Conservation (phyloP, 225 moss, liverwort and hornwort species). For the Pleurozium schreberi region DNA sequence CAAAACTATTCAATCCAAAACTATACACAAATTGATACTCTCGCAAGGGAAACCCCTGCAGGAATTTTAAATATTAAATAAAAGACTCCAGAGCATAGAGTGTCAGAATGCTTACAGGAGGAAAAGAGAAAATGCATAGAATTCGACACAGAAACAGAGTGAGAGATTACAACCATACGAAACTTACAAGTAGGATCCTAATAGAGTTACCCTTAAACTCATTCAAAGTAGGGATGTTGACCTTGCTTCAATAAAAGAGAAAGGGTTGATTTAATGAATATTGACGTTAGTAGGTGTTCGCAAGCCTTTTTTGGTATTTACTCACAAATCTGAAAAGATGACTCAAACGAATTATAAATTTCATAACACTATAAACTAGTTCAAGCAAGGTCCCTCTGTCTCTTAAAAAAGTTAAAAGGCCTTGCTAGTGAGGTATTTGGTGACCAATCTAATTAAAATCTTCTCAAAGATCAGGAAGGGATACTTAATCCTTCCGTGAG, state of each 20-base stretch:
- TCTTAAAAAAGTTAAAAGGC: neutral
- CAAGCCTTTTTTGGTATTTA: neutral
- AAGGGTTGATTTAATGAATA: neutral
- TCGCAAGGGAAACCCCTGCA: constrained; percentile 50
- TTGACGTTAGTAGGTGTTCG: neutral
- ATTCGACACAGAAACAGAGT: neutral
- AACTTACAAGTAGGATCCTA: neutral
- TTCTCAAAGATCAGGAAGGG: neutral
- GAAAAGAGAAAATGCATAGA: neutral
- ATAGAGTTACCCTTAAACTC: neutral
- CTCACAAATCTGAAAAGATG: neutral
- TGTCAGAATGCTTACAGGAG: neutral
- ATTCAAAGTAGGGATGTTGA: neutral
- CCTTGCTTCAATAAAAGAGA: neutral
- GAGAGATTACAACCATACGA: neutral
- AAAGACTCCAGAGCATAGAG: neutral
- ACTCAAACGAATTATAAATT: neutral
- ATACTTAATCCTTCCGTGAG: neutral
- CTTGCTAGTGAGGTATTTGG: neutral
- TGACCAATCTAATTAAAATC: neutral
- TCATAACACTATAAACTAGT: neutral
- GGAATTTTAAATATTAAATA: neutral
- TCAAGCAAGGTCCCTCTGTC: neutral
- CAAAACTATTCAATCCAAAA: too few species aligned
- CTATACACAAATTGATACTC: too few species aligned